These are phyloP conservation scores for Gentiana straminea DNA, from an alignment of 257 asterid genomes.

Conservation along the genomic window DNA sequence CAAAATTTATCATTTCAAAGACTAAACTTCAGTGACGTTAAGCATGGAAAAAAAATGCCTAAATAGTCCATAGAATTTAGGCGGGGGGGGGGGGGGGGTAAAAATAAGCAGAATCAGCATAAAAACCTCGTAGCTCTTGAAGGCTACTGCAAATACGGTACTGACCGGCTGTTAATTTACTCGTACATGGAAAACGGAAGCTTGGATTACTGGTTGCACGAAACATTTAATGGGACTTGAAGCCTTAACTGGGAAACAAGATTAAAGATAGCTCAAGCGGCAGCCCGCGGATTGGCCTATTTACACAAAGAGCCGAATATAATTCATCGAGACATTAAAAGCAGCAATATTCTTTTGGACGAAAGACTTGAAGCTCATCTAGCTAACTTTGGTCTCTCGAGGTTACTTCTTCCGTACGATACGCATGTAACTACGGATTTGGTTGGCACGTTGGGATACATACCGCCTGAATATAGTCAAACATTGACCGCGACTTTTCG, in stretches of 20 bases:
- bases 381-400: conserved; percentile 86
- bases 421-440: conserved; percentile 93
- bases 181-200: conserved; percentile 96
- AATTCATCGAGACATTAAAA: conserved; percentile 80
- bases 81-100: no score
- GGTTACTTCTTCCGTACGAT: conserved; percentile 71
- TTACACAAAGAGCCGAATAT: conserved; percentile 77
- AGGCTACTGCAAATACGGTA: conserved; percentile 77
- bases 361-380: conserved; percentile 77
- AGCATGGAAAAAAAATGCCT: no score
- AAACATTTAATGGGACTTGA: conserved; percentile 45
- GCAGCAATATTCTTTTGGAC: conserved; percentile 81
- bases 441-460: conserved; percentile 93
- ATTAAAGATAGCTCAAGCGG: conserved; percentile 58
- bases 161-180: conserved; percentile 60
- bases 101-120: no score
- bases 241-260: conserved; percentile 51
- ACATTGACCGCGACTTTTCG: conserved; percentile 79
- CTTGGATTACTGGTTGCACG: conserved; percentile 91
- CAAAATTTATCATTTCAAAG: no score
- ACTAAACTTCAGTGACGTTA: no score
- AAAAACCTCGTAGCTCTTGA: conserved; percentile 84
- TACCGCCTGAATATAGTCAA: conserved; percentile 91
- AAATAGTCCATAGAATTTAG: no score
- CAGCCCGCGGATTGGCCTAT: conserved; percentile 79